Conservation (phyloP, 2,329 filamentous ascomycete species). For the Fusarium sulawesiense region DNA sequence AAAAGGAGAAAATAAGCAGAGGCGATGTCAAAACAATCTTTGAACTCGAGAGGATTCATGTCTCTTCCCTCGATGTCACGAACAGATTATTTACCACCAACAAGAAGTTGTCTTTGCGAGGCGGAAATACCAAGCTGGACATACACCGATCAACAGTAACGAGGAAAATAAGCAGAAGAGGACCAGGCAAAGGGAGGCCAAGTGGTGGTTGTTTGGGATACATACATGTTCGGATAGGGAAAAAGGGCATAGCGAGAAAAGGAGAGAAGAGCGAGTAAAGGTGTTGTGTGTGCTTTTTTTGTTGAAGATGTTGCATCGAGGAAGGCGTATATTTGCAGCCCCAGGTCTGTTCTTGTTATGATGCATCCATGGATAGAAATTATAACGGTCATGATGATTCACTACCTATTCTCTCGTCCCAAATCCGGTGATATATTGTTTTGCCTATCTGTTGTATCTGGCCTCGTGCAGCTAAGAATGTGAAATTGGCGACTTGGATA, state of each 20-base stretch:
- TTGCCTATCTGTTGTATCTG: neutral
- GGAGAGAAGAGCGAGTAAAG: slow-evolving; percentile 26
- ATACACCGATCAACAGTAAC: slow-evolving; percentile 33
- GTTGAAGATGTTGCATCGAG: slow-evolving; percentile 28
- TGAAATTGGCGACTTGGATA: neutral
- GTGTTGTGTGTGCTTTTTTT: slow-evolving; percentile 14
- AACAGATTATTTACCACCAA: slow-evolving; percentile 3
- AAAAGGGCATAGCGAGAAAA: slow-evolving; percentile 36
- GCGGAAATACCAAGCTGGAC: slow-evolving; percentile 32
- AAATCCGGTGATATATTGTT: neutral
- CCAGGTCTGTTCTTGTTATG: slow-evolving; percentile 31
- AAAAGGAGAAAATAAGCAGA: slow-evolving; percentile 24
- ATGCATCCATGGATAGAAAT: slow-evolving; percentile 39
- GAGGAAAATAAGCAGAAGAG: slow-evolving; percentile 27
- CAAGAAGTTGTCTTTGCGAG: slow-evolving; percentile 19
- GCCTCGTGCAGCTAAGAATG: neutral
- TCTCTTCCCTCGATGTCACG: slow-evolving; percentile 33
- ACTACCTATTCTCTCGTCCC: slow-evolving; percentile 8
- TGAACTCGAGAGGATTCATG: slow-evolving; percentile 37
- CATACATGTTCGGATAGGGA: slow-evolving; percentile 37
- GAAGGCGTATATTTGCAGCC: slow-evolving; percentile 29
- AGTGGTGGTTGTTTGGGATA: slow-evolving; percentile 36
- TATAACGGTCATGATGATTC: slow-evolving; percentile 41
- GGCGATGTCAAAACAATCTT: slow-evolving; percentile 5
- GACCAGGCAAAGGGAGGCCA: slow-evolving; percentile 10